These are phyloP conservation scores for Fusarium sp. DNA, from an alignment of 2,329 filamentous ascomycete species.

Conservation along the genomic window DNA sequence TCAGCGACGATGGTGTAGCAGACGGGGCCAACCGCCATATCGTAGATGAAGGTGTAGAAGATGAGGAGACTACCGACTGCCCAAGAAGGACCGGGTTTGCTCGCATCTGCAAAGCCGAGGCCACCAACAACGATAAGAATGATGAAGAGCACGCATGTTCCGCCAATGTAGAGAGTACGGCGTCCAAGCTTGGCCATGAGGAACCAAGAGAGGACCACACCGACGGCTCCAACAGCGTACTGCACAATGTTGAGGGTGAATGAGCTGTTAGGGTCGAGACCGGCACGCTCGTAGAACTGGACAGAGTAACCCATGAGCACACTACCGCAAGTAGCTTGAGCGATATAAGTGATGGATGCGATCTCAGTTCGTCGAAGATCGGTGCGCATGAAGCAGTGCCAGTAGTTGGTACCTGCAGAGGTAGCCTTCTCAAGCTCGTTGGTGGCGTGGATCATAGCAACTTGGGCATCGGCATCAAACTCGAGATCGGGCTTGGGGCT, in stretches of 20 bases:
- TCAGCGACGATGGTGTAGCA: conserved; percentile 84
- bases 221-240: conserved; percentile 57
- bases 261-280: conserved; percentile 49
- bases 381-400: conserved; percentile 59
- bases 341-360: conserved; percentile 56
- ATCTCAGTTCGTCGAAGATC: conserved; percentile 60
- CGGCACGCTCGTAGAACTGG: conserved; percentile 58
- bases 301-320: conserved; percentile 69
- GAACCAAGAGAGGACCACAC: conserved; percentile 59
- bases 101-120: conserved; percentile 63
- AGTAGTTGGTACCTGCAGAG: conserved; percentile 56
- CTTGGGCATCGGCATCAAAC: conserved; percentile 39
- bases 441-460: conserved; percentile 47
- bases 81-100: conserved; percentile 54
- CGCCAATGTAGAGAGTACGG: conserved; percentile 56
- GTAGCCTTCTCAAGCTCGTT: conserved; percentile 58
- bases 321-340: conserved; percentile 54
- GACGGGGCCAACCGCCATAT: conserved; percentile 61
- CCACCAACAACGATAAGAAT: conserved; percentile 58
- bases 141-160: conserved; percentile 60
- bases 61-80: conserved; percentile 59
- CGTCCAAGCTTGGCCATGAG: conserved; percentile 57
- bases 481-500: conserved; percentile 26
- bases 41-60: conserved; percentile 57
- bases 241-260: conserved; percentile 56